Evolutionary conservation across 2,329 filamentous ascomycete species (phyloP), one percentile per base, ranked within the genome.

Genomic region (Aspergillus thermomutatus): DNA sequence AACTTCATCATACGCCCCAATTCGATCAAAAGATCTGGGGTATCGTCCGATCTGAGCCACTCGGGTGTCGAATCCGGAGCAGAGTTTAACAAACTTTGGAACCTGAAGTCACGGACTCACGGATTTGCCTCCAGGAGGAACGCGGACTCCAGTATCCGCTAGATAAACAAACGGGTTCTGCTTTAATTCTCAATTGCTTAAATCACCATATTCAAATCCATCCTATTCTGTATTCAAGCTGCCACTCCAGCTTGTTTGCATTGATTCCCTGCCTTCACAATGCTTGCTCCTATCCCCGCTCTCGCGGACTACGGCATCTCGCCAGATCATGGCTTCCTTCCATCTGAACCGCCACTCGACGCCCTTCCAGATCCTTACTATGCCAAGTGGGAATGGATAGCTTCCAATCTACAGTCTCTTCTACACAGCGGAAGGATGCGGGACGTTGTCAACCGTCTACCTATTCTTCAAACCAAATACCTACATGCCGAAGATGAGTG

Each of bases 361-460:
- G 80, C 85, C 54, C 85, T 99, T 14, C 89, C 92, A 9, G 90
- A 97, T 69, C 84, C 89, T 2, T 97, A 97, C 79, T 99, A 97
- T 76, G 87, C 90, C 74, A 91, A 91, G 70, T 99, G 94, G 94
- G 94, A 99, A 77, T 85, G 88, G 48, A 83, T 97, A 50, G 85
- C 88, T 34, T 84, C 87, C 64, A 97, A 96, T 69, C 82, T 99
- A 28, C 94, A 97, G 76, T 86, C 87, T 11, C 80, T 97, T 58
- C 87, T 97, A 52, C 82, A 97, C 55, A 95, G 88, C 75, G 91
- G 89, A 72, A 87, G 92, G 59, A 80, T 99, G 61, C 87, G 91
- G 48, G 83, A 86, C 51, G 85, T 92, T 58, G 84, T 97, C 57
- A 88, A 97, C 65, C 81, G 83, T 47, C 82, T 99, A 58, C 92